Evolutionary conservation across 805 yeast species (phyloP).

Genomic region (Suhomyces faveliae): DNA sequence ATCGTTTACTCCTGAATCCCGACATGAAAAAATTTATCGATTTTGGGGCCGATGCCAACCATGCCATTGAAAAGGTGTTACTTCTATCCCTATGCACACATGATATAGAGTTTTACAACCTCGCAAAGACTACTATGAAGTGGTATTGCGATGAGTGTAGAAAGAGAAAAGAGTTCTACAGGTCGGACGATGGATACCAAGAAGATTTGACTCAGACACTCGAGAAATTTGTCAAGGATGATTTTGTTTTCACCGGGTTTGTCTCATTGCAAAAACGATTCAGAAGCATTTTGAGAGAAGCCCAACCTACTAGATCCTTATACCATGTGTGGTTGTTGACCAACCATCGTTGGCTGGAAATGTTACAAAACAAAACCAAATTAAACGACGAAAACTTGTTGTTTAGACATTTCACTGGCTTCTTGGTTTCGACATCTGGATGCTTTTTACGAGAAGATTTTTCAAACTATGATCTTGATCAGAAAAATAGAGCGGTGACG

Average conservation of each 20-base stretch:
- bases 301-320: constrained; percentile 38
- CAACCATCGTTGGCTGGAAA: constrained; percentile 48
- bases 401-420: constrained; percentile 69
- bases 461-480: constrained; percentile 18
- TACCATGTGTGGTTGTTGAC: constrained; percentile 44
- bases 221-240: constrained; percentile 47
- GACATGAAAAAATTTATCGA: constrained; percentile 9
- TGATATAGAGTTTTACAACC: constrained; percentile 42
- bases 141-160: constrained; percentile 13
- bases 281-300: constrained; percentile 37
- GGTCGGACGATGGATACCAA: not conserved
- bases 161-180: not conserved
- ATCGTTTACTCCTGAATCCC: constrained; percentile 8
- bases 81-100: constrained; percentile 42
- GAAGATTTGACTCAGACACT: constrained; percentile 29
- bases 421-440: constrained; percentile 69
- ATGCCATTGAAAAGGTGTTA: constrained; percentile 37
- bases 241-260: constrained; percentile 60
- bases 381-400: constrained; percentile 43
- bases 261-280: constrained; percentile 72
- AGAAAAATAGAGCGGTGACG: constrained; percentile 29
- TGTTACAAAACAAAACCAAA: constrained; percentile 23
- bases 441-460: constrained; percentile 44
- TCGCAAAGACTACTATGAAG: constrained; percentile 37
- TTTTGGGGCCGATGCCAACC: constrained; percentile 20